Evolutionary conservation across 306 rosid species (phyloP).

Genomic region (Cucurbita pepo): DNA sequence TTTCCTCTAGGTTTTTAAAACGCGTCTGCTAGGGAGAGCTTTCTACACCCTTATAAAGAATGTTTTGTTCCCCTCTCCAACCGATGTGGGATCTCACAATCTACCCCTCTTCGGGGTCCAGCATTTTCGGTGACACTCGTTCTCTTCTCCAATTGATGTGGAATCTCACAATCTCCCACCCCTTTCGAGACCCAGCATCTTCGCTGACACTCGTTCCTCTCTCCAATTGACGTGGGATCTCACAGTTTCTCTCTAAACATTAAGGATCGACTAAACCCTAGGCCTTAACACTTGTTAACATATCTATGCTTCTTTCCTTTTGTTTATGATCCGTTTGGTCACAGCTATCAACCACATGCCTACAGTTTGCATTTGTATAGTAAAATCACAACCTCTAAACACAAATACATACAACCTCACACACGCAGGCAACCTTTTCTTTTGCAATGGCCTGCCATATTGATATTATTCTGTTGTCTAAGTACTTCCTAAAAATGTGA

Average conservation of each 20-base stretch:
- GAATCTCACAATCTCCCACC: too few species aligned
- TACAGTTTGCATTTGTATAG: neutral
- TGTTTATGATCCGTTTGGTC: neutral
- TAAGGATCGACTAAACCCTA: neutral
- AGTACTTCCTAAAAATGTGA: neutral
- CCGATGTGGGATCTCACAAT: too few species aligned
- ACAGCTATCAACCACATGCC: neutral
- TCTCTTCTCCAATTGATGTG: too few species aligned
- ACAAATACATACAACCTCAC: neutral
- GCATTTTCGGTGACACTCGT: too few species aligned
- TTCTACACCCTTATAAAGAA: too few species aligned
- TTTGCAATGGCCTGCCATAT: neutral
- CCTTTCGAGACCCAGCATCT: too few species aligned
- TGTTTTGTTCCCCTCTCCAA: too few species aligned
- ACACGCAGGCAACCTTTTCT: neutral
- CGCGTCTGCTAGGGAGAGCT: too few species aligned
- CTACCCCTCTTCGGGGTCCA: too few species aligned
- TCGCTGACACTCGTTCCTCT: too few species aligned
- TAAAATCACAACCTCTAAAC: neutral
- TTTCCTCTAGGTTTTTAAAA: too few species aligned
- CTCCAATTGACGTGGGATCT: too few species aligned
- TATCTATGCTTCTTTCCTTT: neutral
- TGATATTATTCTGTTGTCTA: neutral
- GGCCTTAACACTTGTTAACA: neutral
- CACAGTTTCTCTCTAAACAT: neutral